A percentile compares a stretch with the other conserved stretches of the same genome.
Conservation (phyloP, 108 stramenopile genomes). For the Craspedostauros australis region DNA sequence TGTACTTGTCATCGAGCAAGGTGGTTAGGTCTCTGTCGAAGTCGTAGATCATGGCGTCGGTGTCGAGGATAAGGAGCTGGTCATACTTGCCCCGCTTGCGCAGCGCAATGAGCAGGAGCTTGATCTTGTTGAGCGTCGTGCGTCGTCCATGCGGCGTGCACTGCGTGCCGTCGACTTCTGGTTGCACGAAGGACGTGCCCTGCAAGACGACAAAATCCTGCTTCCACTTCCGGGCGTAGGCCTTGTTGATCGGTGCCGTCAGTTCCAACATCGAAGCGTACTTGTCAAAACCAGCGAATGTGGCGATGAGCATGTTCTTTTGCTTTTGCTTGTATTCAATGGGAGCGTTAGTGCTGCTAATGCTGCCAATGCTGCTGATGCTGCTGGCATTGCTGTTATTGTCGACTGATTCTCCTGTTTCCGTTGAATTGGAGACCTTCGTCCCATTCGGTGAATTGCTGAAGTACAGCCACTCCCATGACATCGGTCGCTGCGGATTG, state of each 20-base stretch:
- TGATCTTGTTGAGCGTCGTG: slow-evolving; percentile 13
- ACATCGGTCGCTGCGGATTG: no score
- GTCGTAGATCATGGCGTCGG: slow-evolving; percentile 2
- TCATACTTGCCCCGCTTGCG: slow-evolving; percentile 1
- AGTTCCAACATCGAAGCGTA: slow-evolving; percentile 1
- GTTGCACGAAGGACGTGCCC: slow-evolving; percentile 1
- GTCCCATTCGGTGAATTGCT: no score
- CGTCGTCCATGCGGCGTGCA: no score
- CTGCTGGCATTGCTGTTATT: no score
- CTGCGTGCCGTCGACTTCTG: background rate
- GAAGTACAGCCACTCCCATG: no score
- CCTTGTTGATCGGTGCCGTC: slow-evolving; percentile 9
- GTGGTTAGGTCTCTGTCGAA: background rate
- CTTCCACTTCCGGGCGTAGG: slow-evolving; percentile 9
- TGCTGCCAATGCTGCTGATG: no score
- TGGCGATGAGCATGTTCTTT: slow-evolving; percentile 10
- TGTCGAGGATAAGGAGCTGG: slow-evolving; percentile 6
- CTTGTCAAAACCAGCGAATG: slow-evolving; percentile 8
- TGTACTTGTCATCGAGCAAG: background rate
- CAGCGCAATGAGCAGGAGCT: slow-evolving; percentile 3
- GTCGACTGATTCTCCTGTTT: no score
- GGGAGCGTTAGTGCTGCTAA: no score
- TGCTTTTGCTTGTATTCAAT: no score
- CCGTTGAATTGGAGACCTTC: no score
- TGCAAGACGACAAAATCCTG: slow-evolving; percentile 6